Percentiles rank a stretch among this genome's conserved stretches.
phyloP scores from a whole-genome alignment of 345 rosid genomes.

The Euphorbia tirucalli region DNA sequence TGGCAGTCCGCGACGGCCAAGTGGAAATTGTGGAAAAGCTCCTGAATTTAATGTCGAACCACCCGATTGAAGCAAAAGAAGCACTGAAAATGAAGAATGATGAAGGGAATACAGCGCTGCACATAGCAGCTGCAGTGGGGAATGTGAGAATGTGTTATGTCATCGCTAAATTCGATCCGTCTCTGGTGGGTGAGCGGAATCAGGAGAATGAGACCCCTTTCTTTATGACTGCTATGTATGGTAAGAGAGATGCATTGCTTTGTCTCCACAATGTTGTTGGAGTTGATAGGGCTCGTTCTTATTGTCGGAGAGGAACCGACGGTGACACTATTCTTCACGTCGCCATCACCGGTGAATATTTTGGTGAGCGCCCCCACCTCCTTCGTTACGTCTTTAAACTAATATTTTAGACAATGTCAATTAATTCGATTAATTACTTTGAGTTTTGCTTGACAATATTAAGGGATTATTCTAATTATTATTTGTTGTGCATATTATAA shows the following conservation, averaged over 20 bases:
- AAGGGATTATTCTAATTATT: too few species aligned
- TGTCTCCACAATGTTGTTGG: slow-evolving; percentile 16
- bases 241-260: slow-evolving; percentile 39
- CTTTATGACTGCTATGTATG: slow-evolving; percentile 37
- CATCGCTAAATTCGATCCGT: slow-evolving; percentile 7
- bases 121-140: slow-evolving; percentile 41
- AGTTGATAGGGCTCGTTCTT: not conserved
- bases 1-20: slow-evolving; percentile 38
- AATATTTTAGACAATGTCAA: too few species aligned
- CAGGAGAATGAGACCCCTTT: slow-evolving; percentile 40
- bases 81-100: slow-evolving; percentile 22
- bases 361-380: too few species aligned
- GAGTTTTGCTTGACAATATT: too few species aligned
- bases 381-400: too few species aligned
- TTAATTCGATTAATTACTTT: too few species aligned
- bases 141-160: slow-evolving; percentile 29
- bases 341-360: slow-evolving; percentile 24
- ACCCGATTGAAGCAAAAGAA: not conserved
- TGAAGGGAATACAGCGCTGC: slow-evolving; percentile 41
- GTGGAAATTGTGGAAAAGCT: slow-evolving; percentile 20
- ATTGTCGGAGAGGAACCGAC: not conserved
- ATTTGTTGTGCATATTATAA: too few species aligned
- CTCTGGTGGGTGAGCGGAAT: slow-evolving; percentile 27
- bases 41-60: not conserved
- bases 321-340: slow-evolving; percentile 34